Percentiles rank a stretch among this genome's conserved stretches.
phyloP scores from a whole-genome alignment of 2,329 filamentous ascomycete genomes.

The Fusarium tricinctum region DNA sequence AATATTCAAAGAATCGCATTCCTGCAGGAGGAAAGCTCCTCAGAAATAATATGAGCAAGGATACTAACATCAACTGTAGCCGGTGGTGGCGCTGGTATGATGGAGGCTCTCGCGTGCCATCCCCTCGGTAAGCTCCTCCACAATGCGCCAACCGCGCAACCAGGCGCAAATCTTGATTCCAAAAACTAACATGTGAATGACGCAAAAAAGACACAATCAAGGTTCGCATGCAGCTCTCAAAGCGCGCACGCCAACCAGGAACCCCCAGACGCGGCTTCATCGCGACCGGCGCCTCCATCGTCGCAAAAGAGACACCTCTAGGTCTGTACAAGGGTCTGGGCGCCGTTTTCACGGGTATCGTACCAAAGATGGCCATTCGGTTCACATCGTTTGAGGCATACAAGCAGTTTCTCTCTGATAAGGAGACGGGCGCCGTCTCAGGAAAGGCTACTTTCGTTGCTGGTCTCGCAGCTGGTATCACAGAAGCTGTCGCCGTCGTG shows the following conservation, averaged over 20 bases:
- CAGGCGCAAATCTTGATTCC: conserved; percentile 11
- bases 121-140: conserved; percentile 77
- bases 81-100: conserved; percentile 97
- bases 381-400: conserved; percentile 98
- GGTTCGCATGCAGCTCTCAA: conserved; percentile 98
- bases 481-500: conserved; percentile 95
- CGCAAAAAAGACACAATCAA: conserved; percentile 85
- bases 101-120: conserved; percentile 97
- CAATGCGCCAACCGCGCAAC: conserved; percentile 15
- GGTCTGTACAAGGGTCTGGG: conserved; percentile 98
- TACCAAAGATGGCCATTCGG: conserved; percentile 99
- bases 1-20: not conserved
- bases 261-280: conserved; percentile 90
- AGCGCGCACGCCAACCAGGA: conserved; percentile 84
- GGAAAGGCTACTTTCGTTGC: conserved; percentile 79
- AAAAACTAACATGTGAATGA: conserved; percentile 14
- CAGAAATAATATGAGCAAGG: not conserved
- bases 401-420: conserved; percentile 83
- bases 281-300: conserved; percentile 86
- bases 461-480: conserved; percentile 92
- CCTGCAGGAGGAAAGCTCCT: not conserved
- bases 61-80: conserved; percentile 66
- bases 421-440: conserved; percentile 75
- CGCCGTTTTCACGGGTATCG: conserved; percentile 93
- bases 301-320: conserved; percentile 89